phyloP scores from a whole-genome alignment of 2,329 filamentous ascomycete species.

The Trichoderma gracile region DNA sequence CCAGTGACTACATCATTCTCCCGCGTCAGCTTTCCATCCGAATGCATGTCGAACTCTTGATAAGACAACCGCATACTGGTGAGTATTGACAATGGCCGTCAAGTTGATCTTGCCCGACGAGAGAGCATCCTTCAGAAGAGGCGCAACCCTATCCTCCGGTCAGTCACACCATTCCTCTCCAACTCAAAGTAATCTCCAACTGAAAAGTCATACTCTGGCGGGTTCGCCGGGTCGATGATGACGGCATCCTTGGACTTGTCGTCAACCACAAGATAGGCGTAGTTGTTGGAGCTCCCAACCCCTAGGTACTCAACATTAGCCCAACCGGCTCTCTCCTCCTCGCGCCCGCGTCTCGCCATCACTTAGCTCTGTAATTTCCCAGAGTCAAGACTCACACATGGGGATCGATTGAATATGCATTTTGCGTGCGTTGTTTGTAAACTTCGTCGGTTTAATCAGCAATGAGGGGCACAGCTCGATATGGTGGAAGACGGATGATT shows the following conservation, averaged over 20 bases:
- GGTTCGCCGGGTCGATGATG: slow-evolving; percentile 79
- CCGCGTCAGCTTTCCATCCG: slow-evolving; percentile 10
- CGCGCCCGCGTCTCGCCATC: background rate
- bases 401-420: slow-evolving; percentile 90
- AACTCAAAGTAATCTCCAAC: background rate
- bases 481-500: slow-evolving; percentile 4
- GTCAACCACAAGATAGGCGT: slow-evolving; percentile 79
- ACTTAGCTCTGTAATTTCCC: background rate
- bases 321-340: background rate
- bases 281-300: slow-evolving; percentile 78
- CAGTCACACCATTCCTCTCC: slow-evolving; percentile 5
- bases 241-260: slow-evolving; percentile 75
- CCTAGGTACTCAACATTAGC: too few species aligned
- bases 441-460: slow-evolving; percentile 12
- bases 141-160: slow-evolving; percentile 51
- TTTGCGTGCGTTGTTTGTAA: slow-evolving; percentile 31
- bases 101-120: slow-evolving; percentile 74
- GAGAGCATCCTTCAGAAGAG: slow-evolving; percentile 71
- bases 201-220: slow-evolving; percentile 60
- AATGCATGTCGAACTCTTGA: background rate
- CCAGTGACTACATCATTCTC: slow-evolving; percentile 66
- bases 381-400: slow-evolving; percentile 66
- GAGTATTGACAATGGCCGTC: slow-evolving; percentile 90
- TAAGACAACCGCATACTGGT: slow-evolving; percentile 67
- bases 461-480: slow-evolving; percentile 19